Base-by-base conservation (phyloP, 192 early-diverging fungal species). In the Coemansia sp. region DNA sequence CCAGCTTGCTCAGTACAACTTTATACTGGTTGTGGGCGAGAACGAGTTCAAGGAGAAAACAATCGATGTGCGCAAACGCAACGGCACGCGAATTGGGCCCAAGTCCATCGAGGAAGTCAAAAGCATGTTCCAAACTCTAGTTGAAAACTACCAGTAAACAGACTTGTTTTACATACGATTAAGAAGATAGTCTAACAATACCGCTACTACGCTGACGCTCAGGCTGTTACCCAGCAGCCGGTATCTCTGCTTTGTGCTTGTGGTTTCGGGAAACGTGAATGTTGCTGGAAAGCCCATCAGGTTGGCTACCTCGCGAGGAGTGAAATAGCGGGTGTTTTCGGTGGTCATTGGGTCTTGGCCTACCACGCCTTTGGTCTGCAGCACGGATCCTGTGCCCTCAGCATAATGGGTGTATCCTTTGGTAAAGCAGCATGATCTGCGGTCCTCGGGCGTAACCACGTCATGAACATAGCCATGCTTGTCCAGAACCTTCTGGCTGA, bases 211-310 rank as follows among this genome's bases (percentile, higher is more conserved):
- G 41, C 76, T 82, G 40, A 91, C 88, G 55, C 89, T 98, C 15
- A 98, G 80, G 30, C 88, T 91, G 60, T 98, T 98, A 2, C 96
- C 96, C 10, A 98, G 68, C 30, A 93, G 80, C n/a, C 85, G 72
- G 58, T 92, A 96, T 41, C 80, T 65, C 62, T 98, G 96, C 53
- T 83, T 86, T 12, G 82, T 50, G 2, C 80, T 86, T 11, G 85
- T 84, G 4, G 51, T 57, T 3, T 48, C 61, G 0, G 93, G 93
- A 39, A 96, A 93, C n/a, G 64, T 60, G 40, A 98, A 88, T 8
- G 70, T 63, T 5, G 65, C 55, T 6, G 89, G 88, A 51, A 92
- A 92, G n/a, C 90, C 87, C 88, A 90, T 88, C 15, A 92, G 66
- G 44, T 76, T 74, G 11, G 88, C 87, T 11, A 92, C 80, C 64